These are phyloP conservation scores for Phytophthora pini DNA, from an alignment of 352 stramenopile genomes.

Conservation along the genomic window DNA sequence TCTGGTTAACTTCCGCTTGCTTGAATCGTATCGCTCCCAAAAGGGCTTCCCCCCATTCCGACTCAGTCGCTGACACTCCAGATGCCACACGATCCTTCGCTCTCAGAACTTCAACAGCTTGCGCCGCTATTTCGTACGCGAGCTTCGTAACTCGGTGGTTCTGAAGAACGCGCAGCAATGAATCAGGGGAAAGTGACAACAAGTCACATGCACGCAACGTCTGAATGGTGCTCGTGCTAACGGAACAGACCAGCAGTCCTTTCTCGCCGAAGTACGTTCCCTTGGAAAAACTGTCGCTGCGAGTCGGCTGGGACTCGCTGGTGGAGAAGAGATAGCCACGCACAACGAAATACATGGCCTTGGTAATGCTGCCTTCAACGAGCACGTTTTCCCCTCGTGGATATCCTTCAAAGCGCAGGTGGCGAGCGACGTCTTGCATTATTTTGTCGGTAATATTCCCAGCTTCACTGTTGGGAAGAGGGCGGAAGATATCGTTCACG, in stretches of 20 bases:
- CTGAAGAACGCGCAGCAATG: conserved; percentile 49
- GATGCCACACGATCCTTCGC: conserved; percentile 16
- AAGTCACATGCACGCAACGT: conserved; percentile 66
- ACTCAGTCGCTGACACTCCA: conserved; percentile 35
- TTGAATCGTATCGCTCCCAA: conserved; percentile 45
- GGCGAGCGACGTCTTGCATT: conserved; percentile 47
- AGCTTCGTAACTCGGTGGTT: conserved; percentile 47
- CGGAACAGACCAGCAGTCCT: conserved; percentile 58
- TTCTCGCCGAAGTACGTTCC: conserved; percentile 71
- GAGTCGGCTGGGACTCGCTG: conserved; percentile 35
- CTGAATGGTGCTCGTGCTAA: conserved; percentile 53
- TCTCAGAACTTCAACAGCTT: conserved; percentile 28
- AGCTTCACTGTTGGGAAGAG: conserved; percentile 39
- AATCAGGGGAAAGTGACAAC: conserved; percentile 54
- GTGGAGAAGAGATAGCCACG: conserved; percentile 47
- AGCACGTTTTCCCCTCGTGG: conserved; percentile 63
- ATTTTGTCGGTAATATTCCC: conserved; percentile 33
- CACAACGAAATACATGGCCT: conserved; percentile 78
- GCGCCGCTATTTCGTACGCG: conserved; percentile 49
- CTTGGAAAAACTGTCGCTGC: conserved; percentile 43
- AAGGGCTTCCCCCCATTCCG: conserved; percentile 49
- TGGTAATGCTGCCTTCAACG: conserved; percentile 69
- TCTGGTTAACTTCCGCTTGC: conserved; percentile 17
- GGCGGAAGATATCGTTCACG: conserved; percentile 47
- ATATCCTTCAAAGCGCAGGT: conserved; percentile 69